A percentile compares a stretch with the other conserved stretches of the same genome.
These are phyloP conservation scores for Aphanocladium album DNA, from an alignment of 2,329 filamentous ascomycete genomes.

Conservation along the genomic window DNA sequence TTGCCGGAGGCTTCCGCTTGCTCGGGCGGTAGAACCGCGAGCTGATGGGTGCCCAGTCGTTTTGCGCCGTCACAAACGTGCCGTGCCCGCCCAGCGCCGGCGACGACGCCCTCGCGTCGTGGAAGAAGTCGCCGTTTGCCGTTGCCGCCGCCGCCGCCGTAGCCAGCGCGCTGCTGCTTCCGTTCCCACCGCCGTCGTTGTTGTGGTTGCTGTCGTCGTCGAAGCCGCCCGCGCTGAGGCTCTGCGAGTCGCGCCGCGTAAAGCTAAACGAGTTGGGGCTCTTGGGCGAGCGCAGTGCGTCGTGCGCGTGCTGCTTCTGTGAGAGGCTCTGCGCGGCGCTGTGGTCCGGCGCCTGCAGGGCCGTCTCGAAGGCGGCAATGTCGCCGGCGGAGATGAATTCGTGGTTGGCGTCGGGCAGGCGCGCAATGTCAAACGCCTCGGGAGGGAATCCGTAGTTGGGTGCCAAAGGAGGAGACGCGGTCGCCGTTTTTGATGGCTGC, in stretches of 20 bases:
- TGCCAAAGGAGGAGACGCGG: neutral
- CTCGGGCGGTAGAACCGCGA: conserved; percentile 53
- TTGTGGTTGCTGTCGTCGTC: conserved; percentile 27
- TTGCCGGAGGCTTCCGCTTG: conserved; percentile 28
- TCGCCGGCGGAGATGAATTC: conserved; percentile 73
- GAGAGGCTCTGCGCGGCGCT: conserved; percentile 39
- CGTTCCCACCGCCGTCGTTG: no score
- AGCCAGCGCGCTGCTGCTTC: conserved; percentile 25
- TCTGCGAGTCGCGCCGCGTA: conserved; percentile 36
- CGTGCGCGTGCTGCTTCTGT: conserved; percentile 28
- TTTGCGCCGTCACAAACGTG: conserved; percentile 79
- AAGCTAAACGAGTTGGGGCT: conserved; percentile 37
- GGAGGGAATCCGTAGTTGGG: conserved; percentile 51
- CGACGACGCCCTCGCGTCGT: conserved; percentile 18
- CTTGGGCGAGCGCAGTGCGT: conserved; percentile 37
- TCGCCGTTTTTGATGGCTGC: neutral
- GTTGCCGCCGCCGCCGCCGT: neutral
- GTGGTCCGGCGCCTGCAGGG: conserved; percentile 76
- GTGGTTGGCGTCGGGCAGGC: conserved; percentile 72
- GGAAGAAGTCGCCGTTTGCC: conserved; percentile 18
- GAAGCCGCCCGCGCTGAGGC: conserved; percentile 22
- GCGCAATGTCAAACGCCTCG: conserved; percentile 61
- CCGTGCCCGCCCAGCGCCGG: conserved; percentile 22
- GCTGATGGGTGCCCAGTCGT: conserved; percentile 91
- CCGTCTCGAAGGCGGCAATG: conserved; percentile 71